These are phyloP conservation scores for Hymenotorrendiella dingleyae DNA, from an alignment of 2,329 filamentous ascomycete genomes.

Conservation along the genomic window DNA sequence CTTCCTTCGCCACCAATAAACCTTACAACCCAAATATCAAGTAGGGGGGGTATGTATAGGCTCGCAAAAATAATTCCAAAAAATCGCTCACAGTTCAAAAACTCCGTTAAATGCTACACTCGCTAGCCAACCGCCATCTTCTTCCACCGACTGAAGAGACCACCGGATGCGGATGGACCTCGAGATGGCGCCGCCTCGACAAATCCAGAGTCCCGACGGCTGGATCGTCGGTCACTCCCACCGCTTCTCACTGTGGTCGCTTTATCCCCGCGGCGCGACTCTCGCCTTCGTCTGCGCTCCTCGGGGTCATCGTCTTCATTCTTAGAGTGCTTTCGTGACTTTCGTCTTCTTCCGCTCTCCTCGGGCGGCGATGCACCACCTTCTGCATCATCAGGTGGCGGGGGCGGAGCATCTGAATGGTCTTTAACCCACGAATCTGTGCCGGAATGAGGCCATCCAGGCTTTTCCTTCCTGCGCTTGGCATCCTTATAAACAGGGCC, in stretches of 20 bases:
- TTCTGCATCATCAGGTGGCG: conserved; percentile 40
- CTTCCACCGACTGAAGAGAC: conserved; percentile 37
- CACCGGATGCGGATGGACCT: conserved; percentile 63
- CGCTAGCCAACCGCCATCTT: conserved; percentile 22
- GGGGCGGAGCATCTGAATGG: conserved; percentile 55
- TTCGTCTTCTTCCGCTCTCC: conserved; percentile 25
- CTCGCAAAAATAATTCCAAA: conserved; percentile 1
- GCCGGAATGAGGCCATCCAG: conserved; percentile 56
- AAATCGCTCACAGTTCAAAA: conserved; percentile 2
- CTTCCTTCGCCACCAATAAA: no score
- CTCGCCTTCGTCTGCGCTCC: conserved; percentile 25
- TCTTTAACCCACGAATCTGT: conserved; percentile 63
- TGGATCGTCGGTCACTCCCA: conserved; percentile 27
- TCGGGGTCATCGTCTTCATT: conserved; percentile 25
- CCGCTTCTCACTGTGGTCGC: conserved; percentile 24
- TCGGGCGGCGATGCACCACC: conserved; percentile 22
- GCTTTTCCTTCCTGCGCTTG: conserved; percentile 24
- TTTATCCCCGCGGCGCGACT: conserved; percentile 22
- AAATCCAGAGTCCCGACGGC: conserved; percentile 23
- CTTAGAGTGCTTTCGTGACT: conserved; percentile 24
- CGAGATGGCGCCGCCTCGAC: conserved; percentile 40
- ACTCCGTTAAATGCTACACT: conserved; percentile 5
- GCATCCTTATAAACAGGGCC: conserved; percentile 25
- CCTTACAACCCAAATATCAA: no score
- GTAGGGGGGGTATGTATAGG: no score